phyloP scores from a whole-genome alignment of 768 basidiomycete genomes.

The Mycena metata region DNA sequence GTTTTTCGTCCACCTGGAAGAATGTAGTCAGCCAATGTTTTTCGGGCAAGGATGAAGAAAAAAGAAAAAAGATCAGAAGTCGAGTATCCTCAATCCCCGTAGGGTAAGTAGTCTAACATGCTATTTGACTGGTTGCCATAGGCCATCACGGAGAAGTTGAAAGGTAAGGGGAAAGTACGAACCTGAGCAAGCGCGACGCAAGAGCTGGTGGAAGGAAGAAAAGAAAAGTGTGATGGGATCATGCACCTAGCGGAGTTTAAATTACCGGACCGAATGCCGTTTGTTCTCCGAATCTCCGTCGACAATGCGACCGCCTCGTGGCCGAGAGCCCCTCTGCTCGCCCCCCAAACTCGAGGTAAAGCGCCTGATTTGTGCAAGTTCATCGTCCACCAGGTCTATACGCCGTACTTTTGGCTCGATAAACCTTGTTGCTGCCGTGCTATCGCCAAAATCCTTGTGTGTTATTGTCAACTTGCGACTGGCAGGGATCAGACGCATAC shows the following conservation, averaged over 20 bases:
- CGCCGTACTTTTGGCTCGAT: slow-evolving; percentile 22
- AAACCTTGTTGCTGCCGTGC: slow-evolving; percentile 11
- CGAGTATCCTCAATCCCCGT: slow-evolving; percentile 44
- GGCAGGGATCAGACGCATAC: slow-evolving; percentile 26
- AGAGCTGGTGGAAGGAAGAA: neutral
- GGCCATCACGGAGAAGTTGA: slow-evolving; percentile 31
- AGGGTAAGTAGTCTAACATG: slow-evolving; percentile 50
- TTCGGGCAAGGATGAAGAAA: slow-evolving; percentile 4
- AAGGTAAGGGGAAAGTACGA: too few relatives aligned
- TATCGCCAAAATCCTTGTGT: slow-evolving; percentile 23
- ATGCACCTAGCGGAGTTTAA: too few relatives aligned
- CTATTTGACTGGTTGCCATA: slow-evolving; percentile 44
- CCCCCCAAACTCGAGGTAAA: slow-evolving; percentile 19
- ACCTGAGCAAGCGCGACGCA: too few relatives aligned
- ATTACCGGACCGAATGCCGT: too few relatives aligned
- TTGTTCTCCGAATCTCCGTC: neutral
- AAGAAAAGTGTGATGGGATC: neutral
- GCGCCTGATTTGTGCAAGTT: slow-evolving; percentile 8
- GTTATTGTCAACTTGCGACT: slow-evolving; percentile 12
- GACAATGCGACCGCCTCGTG: slow-evolving; percentile 30
- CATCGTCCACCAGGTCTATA: neutral
- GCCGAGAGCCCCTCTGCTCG: too few relatives aligned
- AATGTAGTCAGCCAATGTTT: too few relatives aligned
- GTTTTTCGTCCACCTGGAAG: too few relatives aligned
- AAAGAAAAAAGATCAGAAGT: slow-evolving; percentile 32